Percentiles rank a stretch among this genome's conserved stretches.
Evolutionary conservation across 148 eudicot species (phyloP).

Genomic region (Camellia japonica): DNA sequence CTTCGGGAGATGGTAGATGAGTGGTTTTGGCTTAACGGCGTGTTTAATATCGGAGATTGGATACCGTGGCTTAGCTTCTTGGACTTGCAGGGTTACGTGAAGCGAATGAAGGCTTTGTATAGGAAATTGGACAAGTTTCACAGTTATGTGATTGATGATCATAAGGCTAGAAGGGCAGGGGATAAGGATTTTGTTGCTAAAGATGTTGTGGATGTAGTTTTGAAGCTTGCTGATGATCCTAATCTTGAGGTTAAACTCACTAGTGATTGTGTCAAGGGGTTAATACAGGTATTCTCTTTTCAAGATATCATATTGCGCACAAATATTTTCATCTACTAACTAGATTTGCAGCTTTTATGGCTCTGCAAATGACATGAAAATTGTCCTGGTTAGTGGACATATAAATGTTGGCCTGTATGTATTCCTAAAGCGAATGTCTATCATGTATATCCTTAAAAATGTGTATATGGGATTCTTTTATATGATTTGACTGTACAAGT

Average conservation of each 20-base stretch:
- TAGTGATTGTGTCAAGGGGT: conserved; percentile 2
- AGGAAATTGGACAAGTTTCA: neutral
- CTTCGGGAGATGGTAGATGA: neutral
- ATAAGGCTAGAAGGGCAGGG: neutral
- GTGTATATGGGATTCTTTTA: too few relatives aligned
- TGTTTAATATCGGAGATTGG: conserved; percentile 9
- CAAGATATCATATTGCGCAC: too few relatives aligned
- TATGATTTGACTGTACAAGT: too few relatives aligned
- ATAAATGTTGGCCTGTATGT: too few relatives aligned
- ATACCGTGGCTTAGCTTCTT: neutral
- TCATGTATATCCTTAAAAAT: too few relatives aligned
- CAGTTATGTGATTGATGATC: neutral
- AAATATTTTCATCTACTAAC: neutral
- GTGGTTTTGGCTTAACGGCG: neutral
- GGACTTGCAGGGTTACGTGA: conserved; percentile 10
- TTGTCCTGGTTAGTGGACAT: too few relatives aligned
- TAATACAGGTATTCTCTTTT: neutral
- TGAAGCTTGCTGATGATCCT: neutral
- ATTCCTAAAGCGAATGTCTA: too few relatives aligned
- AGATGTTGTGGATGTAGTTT: conserved; percentile 12
- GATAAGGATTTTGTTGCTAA: neutral
- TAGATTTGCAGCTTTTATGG: neutral
- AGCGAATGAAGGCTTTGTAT: neutral
- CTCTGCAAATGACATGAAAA: neutral
- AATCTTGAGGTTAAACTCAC: neutral